Percentiles rank a stretch among this genome's conserved stretches.
Evolutionary conservation across 306 rosid genomes (phyloP).

Genomic region (Oemleria cerasiformis): DNA sequence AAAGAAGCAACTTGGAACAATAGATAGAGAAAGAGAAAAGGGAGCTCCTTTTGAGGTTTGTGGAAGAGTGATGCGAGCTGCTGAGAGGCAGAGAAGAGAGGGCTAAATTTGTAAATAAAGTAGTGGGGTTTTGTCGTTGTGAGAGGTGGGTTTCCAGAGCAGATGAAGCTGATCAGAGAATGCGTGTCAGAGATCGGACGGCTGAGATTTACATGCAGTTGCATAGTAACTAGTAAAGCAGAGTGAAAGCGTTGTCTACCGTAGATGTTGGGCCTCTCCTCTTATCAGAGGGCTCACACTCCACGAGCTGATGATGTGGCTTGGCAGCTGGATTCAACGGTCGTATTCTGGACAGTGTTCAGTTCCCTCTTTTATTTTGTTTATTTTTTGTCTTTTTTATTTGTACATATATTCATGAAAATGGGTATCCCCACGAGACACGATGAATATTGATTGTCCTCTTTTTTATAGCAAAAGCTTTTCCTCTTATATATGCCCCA

Average conservation of each 20-base stretch:
- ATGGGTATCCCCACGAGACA: background rate
- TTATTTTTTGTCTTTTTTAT: background rate
- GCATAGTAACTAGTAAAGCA: conserved; percentile 10
- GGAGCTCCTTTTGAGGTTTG: conserved; percentile 43
- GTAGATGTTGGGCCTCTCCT: background rate
- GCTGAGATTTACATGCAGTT: conserved; percentile 27
- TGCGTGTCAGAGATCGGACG: conserved; percentile 31
- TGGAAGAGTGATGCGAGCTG: conserved; percentile 16
- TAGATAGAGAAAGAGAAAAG: conserved; percentile 20
- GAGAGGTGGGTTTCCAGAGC: background rate
- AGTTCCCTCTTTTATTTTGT: background rate
- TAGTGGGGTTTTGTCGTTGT: too few relatives aligned
- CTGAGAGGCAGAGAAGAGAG: conserved; percentile 3
- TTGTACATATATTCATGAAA: background rate
- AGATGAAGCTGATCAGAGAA: conserved; percentile 1
- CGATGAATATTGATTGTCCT: background rate
- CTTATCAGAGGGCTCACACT: conserved; percentile 7
- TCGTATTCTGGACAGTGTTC: conserved; percentile 10
- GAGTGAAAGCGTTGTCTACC: conserved; percentile 1
- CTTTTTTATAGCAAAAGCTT: background rate
- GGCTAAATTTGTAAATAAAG: conserved; percentile 18
- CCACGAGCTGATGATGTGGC: conserved; percentile 40
- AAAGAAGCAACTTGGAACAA: conserved; percentile 8
- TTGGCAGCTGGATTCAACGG: conserved; percentile 44
- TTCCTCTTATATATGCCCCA: too few relatives aligned